Percentiles rank a stretch among this genome's conserved stretches.
These are phyloP conservation scores for Cucurbita pepo DNA, from an alignment of 306 rosid genomes.

Conservation along the genomic window DNA sequence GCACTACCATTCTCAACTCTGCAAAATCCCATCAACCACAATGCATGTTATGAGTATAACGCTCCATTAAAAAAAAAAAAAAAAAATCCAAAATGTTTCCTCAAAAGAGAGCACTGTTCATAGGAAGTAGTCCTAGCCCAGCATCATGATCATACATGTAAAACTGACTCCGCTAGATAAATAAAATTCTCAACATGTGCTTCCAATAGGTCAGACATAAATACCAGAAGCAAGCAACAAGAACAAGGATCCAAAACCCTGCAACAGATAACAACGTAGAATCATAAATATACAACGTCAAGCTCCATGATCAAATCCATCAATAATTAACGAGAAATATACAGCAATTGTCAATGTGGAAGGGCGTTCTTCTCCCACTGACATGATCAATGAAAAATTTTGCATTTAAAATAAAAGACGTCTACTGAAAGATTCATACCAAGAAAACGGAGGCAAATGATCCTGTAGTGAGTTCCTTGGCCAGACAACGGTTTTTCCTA, in stretches of 20 bases:
- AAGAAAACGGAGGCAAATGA: slow-evolving; percentile 49
- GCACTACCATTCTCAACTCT: not conserved
- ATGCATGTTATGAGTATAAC: not conserved
- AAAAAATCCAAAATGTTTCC: no score
- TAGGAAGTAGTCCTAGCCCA: not conserved
- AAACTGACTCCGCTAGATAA: slow-evolving; percentile 1
- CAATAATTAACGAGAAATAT: not conserved
- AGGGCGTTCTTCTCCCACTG: not conserved
- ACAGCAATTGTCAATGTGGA: not conserved
- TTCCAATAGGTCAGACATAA: slow-evolving; percentile 43
- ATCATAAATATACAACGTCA: not conserved
- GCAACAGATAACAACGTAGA: slow-evolving; percentile 9
- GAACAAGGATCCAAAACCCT: slow-evolving; percentile 90
- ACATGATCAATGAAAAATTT: not conserved
- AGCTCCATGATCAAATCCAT: not conserved
- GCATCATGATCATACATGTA: not conserved
- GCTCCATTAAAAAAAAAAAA: not conserved
- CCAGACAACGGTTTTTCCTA: slow-evolving; percentile 64
- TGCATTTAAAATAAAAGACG: not conserved
- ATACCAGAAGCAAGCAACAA: slow-evolving; percentile 84
- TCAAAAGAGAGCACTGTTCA: not conserved
- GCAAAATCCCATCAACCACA: not conserved
- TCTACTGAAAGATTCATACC: not conserved
- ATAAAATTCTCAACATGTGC: not conserved
- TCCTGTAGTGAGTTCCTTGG: slow-evolving; percentile 67